phyloP scores from a whole-genome alignment of 1,139 yeast genomes.

The Saccharomycopsis crataegensis region DNA sequence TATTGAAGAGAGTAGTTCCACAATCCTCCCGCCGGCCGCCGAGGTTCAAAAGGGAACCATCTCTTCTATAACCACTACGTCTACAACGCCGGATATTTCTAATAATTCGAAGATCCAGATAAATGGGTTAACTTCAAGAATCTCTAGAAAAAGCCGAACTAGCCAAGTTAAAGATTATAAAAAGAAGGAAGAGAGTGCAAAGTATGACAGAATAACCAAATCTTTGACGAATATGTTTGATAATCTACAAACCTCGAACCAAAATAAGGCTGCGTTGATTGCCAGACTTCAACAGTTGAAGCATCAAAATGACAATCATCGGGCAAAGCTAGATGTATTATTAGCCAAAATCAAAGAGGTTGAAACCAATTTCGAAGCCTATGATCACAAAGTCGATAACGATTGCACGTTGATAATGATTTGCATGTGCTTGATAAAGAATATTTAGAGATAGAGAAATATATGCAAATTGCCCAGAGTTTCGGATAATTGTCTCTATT shows the following conservation, averaged over 20 bases:
- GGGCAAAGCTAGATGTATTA: constrained; percentile 7
- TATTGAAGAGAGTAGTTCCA: too few relatives aligned
- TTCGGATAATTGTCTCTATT: not conserved
- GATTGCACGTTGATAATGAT: constrained; percentile 19
- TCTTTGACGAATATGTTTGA: constrained; percentile 17
- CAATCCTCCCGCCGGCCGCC: too few relatives aligned
- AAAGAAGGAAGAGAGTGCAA: not conserved
- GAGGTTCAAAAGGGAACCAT: too few relatives aligned
- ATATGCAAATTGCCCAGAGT: not conserved
- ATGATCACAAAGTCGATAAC: constrained; percentile 15
- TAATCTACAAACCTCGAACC: constrained; percentile 10
- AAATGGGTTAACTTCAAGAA: not conserved
- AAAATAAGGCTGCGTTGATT: constrained; percentile 11
- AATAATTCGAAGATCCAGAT: too few relatives aligned
- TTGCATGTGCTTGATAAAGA: constrained; percentile 18
- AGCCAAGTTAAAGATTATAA: not conserved
- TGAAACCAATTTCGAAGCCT: constrained; percentile 12
- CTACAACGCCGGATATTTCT: too few relatives aligned
- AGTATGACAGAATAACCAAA: constrained; percentile 17
- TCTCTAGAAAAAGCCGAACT: not conserved
- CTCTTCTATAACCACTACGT: too few relatives aligned
- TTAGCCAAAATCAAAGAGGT: constrained; percentile 12
- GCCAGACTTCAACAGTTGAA: constrained; percentile 10
- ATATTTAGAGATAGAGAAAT: not conserved
- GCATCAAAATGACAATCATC: constrained; percentile 8